Conservation (phyloP, 441 rosid species). For the Pelargonium cotyledonis region DNA sequence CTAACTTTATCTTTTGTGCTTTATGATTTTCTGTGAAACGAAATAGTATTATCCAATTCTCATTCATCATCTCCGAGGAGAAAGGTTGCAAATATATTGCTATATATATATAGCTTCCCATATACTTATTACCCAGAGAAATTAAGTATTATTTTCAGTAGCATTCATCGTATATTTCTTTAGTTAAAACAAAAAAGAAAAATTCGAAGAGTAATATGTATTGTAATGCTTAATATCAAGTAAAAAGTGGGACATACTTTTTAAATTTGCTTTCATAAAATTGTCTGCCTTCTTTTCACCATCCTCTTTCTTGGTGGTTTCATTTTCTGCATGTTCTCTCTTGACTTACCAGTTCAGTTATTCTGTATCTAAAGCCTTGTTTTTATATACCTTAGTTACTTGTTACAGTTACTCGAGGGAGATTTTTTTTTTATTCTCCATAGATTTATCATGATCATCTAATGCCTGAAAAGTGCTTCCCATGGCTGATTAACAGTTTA, state of each 20-base stretch:
- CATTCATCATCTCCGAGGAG: background rate
- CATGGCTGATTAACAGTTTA: background rate
- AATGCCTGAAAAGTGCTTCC: background rate
- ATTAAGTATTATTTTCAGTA: background rate
- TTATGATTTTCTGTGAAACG: no score
- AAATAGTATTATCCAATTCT: no score
- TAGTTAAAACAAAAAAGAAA: background rate
- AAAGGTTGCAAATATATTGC: background rate
- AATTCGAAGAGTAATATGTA: background rate
- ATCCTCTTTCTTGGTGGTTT: background rate
- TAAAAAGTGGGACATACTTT: background rate
- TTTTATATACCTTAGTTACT: background rate
- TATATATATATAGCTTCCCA: background rate
- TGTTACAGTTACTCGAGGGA: background rate
- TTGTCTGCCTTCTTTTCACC: slow-evolving; percentile 1
- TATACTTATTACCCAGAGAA: background rate
- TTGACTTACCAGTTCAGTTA: no score
- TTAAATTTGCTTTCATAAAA: background rate
- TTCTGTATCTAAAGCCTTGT: no score
- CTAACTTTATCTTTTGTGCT: no score
- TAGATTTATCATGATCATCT: background rate
- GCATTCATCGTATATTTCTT: background rate
- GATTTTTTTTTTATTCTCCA: background rate
- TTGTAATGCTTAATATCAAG: slow-evolving; percentile 5
- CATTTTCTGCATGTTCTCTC: background rate